Base-by-base conservation (phyloP, 805 yeast species). In the Cyberlindnera maclurae region DNA sequence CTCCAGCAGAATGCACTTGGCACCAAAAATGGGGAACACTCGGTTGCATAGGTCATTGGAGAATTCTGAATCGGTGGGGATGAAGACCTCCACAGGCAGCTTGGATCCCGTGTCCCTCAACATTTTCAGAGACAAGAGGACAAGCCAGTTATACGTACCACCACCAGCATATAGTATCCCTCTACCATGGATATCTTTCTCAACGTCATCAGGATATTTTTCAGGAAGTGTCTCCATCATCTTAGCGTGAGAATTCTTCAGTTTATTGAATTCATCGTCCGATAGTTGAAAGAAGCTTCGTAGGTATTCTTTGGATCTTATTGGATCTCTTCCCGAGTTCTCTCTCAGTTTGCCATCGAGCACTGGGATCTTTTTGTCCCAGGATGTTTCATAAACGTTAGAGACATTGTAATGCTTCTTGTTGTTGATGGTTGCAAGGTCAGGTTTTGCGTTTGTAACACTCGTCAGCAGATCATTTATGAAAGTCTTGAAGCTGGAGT, bases 91-190 rank as follows among this genome's bases (percentile, higher is more conserved):
- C 15, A 88, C 77, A 0, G 96, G 96, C 28, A 82, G 59, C 12
- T 67, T 68, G 3, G 83, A 76, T 3, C 90, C 87, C 7, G 71
- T 64, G 29, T 77, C 73, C 51, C 95, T 65, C 36, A 87, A 49
- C 34, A 66, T 59, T 44, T 65, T 62, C 7, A 82, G 61, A 9
- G 81, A 69, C 5, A 78, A 54, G 20, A 79, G 58, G 1, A 82
- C 66, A 20, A 82, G 58, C 74, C 84, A 73, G 35, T 83, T 78
- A 50, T 74, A 82, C 42, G 68, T 68, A 3, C 85, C 85, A 34
- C 90, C 90, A n/a, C 86, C 90, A 33, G 82, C 79, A 40, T 75
- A 74, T 0, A 82, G 80, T 20, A 80, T 75, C 7, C 89, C 90
- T 40, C 70, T 63, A 1, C 80, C 77, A 34, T 65, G 64, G 13